Conservation (phyloP, 1,284 basidiomycete species). For the Rugosomyces carneus region DNA sequence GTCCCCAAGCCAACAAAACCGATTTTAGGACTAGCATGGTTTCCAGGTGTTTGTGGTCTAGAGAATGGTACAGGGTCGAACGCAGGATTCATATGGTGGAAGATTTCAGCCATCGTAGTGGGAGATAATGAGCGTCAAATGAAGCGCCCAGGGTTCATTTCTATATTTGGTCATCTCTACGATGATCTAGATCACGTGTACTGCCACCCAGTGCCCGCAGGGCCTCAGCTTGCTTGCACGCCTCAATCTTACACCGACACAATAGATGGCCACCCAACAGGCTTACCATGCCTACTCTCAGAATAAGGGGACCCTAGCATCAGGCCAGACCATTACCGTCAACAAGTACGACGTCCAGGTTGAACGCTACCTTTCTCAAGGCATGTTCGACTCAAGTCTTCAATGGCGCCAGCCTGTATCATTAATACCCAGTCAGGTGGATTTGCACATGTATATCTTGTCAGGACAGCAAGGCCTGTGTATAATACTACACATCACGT, state of each 20-base stretch:
- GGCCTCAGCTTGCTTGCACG: background rate
- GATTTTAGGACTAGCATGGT: slow-evolving; percentile 26
- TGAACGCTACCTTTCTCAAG: slow-evolving; percentile 87
- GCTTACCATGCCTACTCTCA: slow-evolving; percentile 34
- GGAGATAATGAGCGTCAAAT: slow-evolving; percentile 2
- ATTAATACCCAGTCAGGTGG: slow-evolving; percentile 60
- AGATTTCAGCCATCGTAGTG: slow-evolving; percentile 19
- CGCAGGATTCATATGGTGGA: slow-evolving; percentile 10
- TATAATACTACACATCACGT: slow-evolving; percentile 92
- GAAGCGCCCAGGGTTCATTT: background rate
- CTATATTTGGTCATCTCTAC: background rate
- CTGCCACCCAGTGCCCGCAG: slow-evolving; percentile 2
- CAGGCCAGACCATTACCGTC: slow-evolving; percentile 86
- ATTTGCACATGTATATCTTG: slow-evolving; percentile 98
- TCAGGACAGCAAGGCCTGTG: slow-evolving; percentile 80
- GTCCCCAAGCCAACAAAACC: slow-evolving; percentile 64
- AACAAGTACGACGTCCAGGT: slow-evolving; percentile 86
- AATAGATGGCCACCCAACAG: slow-evolving; percentile 32
- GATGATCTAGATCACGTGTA: slow-evolving; percentile 14
- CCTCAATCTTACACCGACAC: slow-evolving; percentile 5
- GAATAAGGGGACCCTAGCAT: slow-evolving; percentile 61
- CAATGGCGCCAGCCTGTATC: background rate
- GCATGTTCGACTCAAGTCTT: slow-evolving; percentile 30
- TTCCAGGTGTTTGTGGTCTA: slow-evolving; percentile 22
- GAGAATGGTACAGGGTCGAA: slow-evolving; percentile 47